Evolutionary conservation across 352 stramenopile genomes (phyloP).

Genomic region (Peronospora destructor): DNA sequence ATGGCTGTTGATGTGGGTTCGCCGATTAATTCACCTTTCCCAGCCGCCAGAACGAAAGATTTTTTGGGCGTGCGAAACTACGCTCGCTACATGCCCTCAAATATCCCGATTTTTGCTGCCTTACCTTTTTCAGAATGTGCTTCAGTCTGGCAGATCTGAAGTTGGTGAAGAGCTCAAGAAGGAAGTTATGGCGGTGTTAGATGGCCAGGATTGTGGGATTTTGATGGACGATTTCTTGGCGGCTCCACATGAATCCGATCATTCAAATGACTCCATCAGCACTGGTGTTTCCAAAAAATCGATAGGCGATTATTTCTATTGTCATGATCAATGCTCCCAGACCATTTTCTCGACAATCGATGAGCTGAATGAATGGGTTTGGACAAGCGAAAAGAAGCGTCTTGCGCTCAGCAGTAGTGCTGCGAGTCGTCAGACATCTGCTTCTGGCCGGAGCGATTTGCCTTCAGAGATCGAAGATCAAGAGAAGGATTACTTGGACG

Average conservation of each 20-base stretch:
- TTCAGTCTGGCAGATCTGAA: constrained; percentile 53
- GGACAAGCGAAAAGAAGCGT: constrained; percentile 76
- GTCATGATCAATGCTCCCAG: constrained; percentile 80
- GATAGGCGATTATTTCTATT: constrained; percentile 59
- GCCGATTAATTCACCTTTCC: constrained; percentile 64
- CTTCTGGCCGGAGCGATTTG: constrained; percentile 34
- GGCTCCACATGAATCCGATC: constrained; percentile 22
- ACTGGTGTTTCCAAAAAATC: constrained; percentile 10
- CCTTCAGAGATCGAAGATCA: constrained; percentile 60
- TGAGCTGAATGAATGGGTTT: constrained; percentile 86
- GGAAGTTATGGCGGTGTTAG: constrained; percentile 76
- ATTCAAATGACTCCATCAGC: constrained; percentile 17
- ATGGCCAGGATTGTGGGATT: constrained; percentile 56
- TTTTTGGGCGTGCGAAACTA: constrained; percentile 59
- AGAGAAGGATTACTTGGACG: constrained; percentile 70
- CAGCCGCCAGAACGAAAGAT: constrained; percentile 82
- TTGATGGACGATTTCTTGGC: constrained; percentile 48
- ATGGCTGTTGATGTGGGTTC: constrained; percentile 77
- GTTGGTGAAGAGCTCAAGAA: constrained; percentile 69
- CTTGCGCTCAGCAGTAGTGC: constrained; percentile 48
- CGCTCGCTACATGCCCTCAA: constrained; percentile 59
- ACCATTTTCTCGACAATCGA: constrained; percentile 83
- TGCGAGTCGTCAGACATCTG: constrained; percentile 35
- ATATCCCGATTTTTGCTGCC: constrained; percentile 75
- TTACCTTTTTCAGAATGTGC: constrained; percentile 82